Evolutionary conservation across 2,329 filamentous ascomycete genomes (phyloP).

Genomic region (Aspergillus pseudoterreus): DNA sequence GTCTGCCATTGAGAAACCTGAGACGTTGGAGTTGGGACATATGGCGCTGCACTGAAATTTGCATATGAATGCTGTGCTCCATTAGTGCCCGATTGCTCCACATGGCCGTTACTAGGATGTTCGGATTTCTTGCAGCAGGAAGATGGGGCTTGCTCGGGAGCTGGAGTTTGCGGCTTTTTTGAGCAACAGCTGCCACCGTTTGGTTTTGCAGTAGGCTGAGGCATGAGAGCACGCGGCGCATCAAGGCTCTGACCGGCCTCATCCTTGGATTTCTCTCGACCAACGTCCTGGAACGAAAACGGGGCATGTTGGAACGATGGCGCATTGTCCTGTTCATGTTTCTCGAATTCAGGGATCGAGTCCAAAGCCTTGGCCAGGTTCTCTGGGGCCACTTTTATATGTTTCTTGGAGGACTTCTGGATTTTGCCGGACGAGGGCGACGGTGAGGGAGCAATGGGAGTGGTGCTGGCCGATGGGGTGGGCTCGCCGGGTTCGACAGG

Average conservation of each 20-base stretch:
- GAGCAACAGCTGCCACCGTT: conserved; percentile 24
- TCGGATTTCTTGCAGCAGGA: conserved; percentile 29
- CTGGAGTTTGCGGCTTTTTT: conserved; percentile 13
- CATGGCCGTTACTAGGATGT: not conserved
- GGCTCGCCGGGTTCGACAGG: conserved; percentile 23
- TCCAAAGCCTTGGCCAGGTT: conserved; percentile 32
- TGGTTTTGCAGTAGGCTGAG: conserved; percentile 1
- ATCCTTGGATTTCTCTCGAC: conserved; percentile 3
- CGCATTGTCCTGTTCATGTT: conserved; percentile 17
- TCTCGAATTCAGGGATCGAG: conserved; percentile 21
- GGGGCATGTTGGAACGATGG: conserved; percentile 2
- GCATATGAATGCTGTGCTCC: conserved; percentile 4
- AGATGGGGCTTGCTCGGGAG: conserved; percentile 8
- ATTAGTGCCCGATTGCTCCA: not conserved
- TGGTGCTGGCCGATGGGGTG: conserved; percentile 11
- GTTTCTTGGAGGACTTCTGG: conserved; percentile 33
- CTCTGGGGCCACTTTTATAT: conserved; percentile 32
- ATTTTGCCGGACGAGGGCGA: conserved; percentile 29
- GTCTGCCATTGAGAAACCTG: conserved; percentile 22
- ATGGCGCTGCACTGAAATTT: conserved; percentile 12
- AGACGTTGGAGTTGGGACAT: conserved; percentile 12
- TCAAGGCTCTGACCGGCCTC: not conserved
- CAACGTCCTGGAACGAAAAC: conserved; percentile 10
- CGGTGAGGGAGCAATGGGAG: conserved; percentile 16
- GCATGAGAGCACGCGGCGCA: not conserved